Percentiles rank a stretch among this genome's conserved stretches.
Evolutionary conservation across 257 asterid genomes (phyloP).

Genomic region (Petunia secreta): DNA sequence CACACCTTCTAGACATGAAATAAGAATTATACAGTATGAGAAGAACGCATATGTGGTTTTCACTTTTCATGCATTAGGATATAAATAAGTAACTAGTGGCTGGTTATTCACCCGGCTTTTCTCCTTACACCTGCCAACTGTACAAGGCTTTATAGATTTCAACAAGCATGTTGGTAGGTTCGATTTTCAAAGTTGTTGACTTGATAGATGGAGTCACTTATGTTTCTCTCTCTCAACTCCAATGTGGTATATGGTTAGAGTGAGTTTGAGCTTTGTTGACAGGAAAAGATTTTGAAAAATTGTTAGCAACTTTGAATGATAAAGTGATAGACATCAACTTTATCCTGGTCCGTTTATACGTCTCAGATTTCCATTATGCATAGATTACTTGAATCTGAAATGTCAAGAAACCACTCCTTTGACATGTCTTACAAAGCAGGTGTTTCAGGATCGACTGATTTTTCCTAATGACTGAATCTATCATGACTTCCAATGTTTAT

Average conservation of each 20-base stretch:
- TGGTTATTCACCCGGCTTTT: neutral
- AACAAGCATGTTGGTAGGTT: constrained; percentile 1
- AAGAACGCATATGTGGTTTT: neutral
- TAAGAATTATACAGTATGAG: neutral
- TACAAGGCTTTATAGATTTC: neutral
- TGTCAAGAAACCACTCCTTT: constrained; percentile 8
- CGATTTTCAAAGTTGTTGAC: neutral
- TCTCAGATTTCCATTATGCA: neutral
- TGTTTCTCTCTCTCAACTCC: constrained; percentile 14
- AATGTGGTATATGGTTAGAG: constrained; percentile 19
- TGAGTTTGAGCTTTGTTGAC: constrained; percentile 18
- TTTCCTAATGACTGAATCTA: constrained; percentile 18
- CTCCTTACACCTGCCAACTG: neutral
- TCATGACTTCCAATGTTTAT: constrained; percentile 26
- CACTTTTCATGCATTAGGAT: neutral
- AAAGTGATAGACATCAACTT: constrained; percentile 10
- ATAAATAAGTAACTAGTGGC: neutral
- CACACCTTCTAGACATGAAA: constrained; percentile 3
- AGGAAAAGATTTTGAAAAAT: neutral
- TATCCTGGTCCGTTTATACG: constrained; percentile 1
- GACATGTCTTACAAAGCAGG: neutral
- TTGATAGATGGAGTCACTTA: neutral
- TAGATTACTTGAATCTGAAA: constrained; percentile 20
- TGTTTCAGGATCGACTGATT: constrained; percentile 14
- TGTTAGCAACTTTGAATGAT: neutral